Conservation (phyloP, 352 stramenopile genomes). For the Phytophthora capsici region DNA sequence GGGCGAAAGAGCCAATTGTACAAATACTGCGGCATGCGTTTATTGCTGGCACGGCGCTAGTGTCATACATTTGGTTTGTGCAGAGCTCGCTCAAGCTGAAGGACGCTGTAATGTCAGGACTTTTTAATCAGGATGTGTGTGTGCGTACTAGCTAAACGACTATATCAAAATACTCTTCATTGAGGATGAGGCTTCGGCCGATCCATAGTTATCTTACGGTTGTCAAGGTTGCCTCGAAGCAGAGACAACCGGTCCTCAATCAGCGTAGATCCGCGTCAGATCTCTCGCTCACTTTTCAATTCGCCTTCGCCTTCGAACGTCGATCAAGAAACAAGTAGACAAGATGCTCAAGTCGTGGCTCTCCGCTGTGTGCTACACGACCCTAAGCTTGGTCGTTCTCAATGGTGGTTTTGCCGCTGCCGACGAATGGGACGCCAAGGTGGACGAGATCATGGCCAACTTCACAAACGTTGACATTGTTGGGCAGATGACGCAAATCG, state of each 20-base stretch:
- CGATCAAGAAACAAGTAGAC: conserved; percentile 14
- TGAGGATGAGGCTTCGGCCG: conserved; percentile 3
- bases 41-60: too few species aligned
- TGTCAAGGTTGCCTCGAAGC: too few species aligned
- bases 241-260: too few species aligned
- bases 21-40: too few species aligned
- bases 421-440: conserved; percentile 29
- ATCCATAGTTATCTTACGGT: too few species aligned
- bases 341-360: conserved; percentile 36
- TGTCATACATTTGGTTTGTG: background rate
- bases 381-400: conserved; percentile 21
- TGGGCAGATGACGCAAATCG: conserved; percentile 90
- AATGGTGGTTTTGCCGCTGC: conserved; percentile 9
- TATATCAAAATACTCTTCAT: conserved; percentile 19
- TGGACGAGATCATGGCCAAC: conserved; percentile 36
- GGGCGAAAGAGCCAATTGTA: background rate
- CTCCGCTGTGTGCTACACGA: conserved; percentile 23
- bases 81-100: background rate
- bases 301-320: conserved; percentile 16
- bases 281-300: conserved; percentile 30
- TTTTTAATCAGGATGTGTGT: conserved; percentile 13
- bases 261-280: background rate
- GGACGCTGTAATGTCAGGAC: background rate
- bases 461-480: conserved; percentile 47
- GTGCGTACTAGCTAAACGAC: conserved; percentile 7